Evolutionary conservation across 1,284 basidiomycete species (phyloP).

Genomic region (Ustilago hordei): DNA sequence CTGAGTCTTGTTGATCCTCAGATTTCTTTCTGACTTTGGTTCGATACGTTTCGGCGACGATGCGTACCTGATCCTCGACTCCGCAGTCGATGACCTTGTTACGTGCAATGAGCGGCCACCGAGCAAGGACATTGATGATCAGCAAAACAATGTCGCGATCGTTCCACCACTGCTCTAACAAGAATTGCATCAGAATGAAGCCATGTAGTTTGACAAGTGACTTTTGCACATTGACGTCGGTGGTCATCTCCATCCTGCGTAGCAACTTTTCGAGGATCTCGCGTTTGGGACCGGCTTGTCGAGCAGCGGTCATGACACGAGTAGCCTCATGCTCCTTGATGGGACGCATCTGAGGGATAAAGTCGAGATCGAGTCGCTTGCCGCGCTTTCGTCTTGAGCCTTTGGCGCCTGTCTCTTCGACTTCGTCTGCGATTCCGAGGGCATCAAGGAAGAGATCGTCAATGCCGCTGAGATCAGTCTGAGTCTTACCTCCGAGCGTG

Average conservation of each 20-base stretch:
- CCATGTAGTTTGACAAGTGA: constrained; percentile 93
- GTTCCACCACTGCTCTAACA: constrained; percentile 82
- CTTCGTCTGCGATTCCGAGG: constrained; percentile 93
- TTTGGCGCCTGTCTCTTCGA: constrained; percentile 81
- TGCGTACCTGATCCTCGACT: constrained; percentile 67
- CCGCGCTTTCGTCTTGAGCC: constrained; percentile 90
- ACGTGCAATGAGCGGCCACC: constrained; percentile 85
- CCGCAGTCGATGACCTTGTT: constrained; percentile 88
- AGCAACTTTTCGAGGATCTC: constrained; percentile 86
- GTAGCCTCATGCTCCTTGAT: constrained; percentile 84
- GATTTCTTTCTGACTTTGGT: constrained; percentile 25
- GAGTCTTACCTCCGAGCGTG: constrained; percentile 96
- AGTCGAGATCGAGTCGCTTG: constrained; percentile 94
- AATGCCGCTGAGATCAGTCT: constrained; percentile 93
- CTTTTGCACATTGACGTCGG: constrained; percentile 81
- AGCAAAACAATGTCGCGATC: constrained; percentile 80
- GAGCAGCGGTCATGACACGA: constrained; percentile 89
- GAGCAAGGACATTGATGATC: constrained; percentile 70
- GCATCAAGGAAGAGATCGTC: constrained; percentile 95
- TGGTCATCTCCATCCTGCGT: constrained; percentile 88
- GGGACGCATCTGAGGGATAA: constrained; percentile 77
- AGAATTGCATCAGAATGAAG: constrained; percentile 89
- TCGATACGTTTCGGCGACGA: constrained; percentile 42
- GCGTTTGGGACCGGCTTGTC: constrained; percentile 84
- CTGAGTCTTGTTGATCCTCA: constrained; percentile 72